A percentile compares a stretch with the other conserved stretches of the same genome.
Evolutionary conservation across 768 basidiomycete genomes (phyloP).

Genomic region (Amanita thiersii): DNA sequence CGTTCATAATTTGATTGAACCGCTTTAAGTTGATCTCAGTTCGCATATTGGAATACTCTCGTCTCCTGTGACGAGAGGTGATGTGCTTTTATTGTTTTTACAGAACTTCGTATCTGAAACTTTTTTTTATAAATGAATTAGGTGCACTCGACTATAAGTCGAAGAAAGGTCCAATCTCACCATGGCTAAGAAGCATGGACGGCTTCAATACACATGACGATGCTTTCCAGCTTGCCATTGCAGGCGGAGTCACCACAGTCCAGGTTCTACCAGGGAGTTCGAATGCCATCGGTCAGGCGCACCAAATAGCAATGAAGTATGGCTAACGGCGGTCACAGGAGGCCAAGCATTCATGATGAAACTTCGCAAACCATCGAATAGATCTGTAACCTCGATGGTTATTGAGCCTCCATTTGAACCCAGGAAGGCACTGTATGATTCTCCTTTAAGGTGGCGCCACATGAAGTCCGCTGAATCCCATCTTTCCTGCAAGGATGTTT

Average conservation of each 20-base stretch:
- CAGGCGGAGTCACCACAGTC: constrained; percentile 84
- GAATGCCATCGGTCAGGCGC: constrained; percentile 58
- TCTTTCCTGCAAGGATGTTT: neutral
- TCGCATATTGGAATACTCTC: constrained; percentile 75
- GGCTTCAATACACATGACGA: constrained; percentile 84
- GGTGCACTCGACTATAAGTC: constrained; percentile 24
- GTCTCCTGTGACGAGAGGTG: constrained; percentile 46
- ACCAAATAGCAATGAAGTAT: neutral
- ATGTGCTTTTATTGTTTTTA: neutral
- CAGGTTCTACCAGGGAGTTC: constrained; percentile 73
- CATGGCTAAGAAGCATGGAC: constrained; percentile 79
- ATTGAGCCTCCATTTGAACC: constrained; percentile 75
- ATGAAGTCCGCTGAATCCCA: constrained; percentile 49
- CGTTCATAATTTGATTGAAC: constrained; percentile 10
- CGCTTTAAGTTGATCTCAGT: constrained; percentile 55
- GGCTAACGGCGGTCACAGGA: constrained; percentile 30
- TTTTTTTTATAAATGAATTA: neutral
- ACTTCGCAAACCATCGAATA: constrained; percentile 67
- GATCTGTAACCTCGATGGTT: constrained; percentile 73
- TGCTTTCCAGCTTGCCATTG: constrained; percentile 60
- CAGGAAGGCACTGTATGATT: constrained; percentile 27
- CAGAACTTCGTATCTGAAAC: neutral
- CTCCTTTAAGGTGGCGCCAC: constrained; percentile 64
- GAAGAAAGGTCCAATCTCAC: constrained; percentile 54
- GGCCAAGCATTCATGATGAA: constrained; percentile 89